phyloP scores from a whole-genome alignment of 495 filamentous ascomycete species.

The Penicillium egyptiacum region DNA sequence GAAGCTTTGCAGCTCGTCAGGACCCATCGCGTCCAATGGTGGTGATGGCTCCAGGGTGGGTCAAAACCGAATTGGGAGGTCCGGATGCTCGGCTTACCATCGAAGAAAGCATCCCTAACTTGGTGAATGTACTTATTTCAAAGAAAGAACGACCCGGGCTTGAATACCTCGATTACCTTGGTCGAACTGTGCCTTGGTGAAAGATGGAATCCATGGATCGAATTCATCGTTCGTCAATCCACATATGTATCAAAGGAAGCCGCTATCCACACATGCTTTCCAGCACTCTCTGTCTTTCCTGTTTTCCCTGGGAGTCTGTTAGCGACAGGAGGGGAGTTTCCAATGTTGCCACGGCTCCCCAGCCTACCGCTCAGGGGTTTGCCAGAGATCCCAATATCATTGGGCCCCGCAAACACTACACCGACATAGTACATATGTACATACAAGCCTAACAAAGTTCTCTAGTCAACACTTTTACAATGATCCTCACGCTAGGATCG shows the following conservation, averaged over 20 bases:
- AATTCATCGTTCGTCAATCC: too few species aligned
- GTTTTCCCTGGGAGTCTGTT: too few species aligned
- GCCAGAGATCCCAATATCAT: background rate
- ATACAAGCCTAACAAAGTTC: too few species aligned
- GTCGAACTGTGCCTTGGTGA: slow-evolving; percentile 3
- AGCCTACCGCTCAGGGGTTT: background rate
- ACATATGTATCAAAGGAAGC: too few species aligned
- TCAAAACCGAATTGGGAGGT: slow-evolving; percentile 1
- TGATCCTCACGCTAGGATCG: too few species aligned
- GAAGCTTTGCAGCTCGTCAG: slow-evolving; percentile 3
- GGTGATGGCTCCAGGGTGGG: slow-evolving; percentile 1
- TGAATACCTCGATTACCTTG: slow-evolving; percentile 1
- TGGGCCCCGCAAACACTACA: background rate
- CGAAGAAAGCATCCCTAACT: slow-evolving; percentile 1
- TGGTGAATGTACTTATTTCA: background rate
- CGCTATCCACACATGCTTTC: too few species aligned
- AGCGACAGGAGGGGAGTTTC: too few species aligned
- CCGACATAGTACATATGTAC: too few species aligned
- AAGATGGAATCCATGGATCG: background rate
- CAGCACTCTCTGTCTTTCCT: too few species aligned
- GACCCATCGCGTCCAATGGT: background rate
- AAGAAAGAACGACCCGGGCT: background rate
- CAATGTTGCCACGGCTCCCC: too few species aligned
- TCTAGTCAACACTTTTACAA: too few species aligned
- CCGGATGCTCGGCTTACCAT: slow-evolving; percentile 2